phyloP scores from a whole-genome alignment of 225 moss, liverwort and hornwort genomes.

The Takakia lepidozioides region DNA sequence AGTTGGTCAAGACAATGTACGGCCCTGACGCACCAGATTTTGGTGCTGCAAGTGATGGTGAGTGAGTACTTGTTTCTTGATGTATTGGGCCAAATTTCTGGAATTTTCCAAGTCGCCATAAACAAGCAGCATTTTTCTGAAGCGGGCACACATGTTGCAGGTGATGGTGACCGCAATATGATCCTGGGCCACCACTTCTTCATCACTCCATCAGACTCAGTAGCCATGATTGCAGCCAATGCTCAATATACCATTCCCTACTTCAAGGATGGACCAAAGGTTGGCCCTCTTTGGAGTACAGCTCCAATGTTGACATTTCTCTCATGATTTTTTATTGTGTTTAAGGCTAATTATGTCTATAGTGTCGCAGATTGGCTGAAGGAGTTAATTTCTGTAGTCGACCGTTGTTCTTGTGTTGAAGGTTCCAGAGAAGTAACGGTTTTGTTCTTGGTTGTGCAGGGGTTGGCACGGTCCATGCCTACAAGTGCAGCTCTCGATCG shows the following conservation, averaged over 20 bases:
- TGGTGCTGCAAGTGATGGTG: constrained; percentile 88
- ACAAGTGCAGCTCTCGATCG: constrained; percentile 82
- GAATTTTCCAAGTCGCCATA: too few species aligned
- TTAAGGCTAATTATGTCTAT: too few species aligned
- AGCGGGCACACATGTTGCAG: constrained; percentile 11
- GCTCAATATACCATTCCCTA: constrained; percentile 77
- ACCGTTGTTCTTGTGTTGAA: too few species aligned
- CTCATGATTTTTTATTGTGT: too few species aligned
- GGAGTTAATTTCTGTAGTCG: too few species aligned
- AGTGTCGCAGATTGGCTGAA: too few species aligned
- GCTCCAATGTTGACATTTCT: background rate
- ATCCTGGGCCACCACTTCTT: constrained; percentile 91
- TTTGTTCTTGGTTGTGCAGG: constrained; percentile 25
- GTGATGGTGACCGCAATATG: constrained; percentile 97
- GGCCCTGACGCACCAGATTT: constrained; percentile 58
- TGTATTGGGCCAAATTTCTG: too few species aligned
- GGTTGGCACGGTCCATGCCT: constrained; percentile 94
- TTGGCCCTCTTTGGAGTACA: background rate
- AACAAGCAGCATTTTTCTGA: too few species aligned
- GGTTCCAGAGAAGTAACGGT: too few species aligned
- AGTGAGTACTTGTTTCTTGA: too few species aligned
- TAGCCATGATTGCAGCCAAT: constrained; percentile 90
- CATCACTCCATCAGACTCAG: constrained; percentile 92
- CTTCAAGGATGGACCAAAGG: constrained; percentile 60
- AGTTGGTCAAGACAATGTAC: constrained; percentile 78